These are phyloP conservation scores for Ceratocystis papillata DNA, from an alignment of 2,329 filamentous ascomycete genomes.

Conservation along the genomic window DNA sequence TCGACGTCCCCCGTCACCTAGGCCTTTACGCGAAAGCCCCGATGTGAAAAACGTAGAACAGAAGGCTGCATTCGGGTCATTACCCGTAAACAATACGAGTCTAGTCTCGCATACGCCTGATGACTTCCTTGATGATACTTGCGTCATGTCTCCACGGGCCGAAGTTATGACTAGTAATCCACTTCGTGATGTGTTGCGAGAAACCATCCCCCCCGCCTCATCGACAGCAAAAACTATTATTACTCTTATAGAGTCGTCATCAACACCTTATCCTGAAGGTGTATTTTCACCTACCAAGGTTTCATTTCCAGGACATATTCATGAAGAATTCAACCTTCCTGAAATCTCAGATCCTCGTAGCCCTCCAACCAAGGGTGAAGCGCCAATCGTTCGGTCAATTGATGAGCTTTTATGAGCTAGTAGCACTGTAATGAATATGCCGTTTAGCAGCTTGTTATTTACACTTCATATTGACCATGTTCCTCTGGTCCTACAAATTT, in stretches of 20 bases:
- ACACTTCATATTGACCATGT: no score
- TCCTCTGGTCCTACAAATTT: no score
- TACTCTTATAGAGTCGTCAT: conserved; percentile 43
- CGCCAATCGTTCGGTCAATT: conserved; percentile 66
- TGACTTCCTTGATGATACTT: conserved; percentile 38
- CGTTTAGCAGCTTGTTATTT: neutral
- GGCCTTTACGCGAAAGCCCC: conserved; percentile 29
- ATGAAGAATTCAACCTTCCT: conserved; percentile 40
- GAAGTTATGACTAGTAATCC: conserved; percentile 63
- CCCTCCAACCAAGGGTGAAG: conserved; percentile 61
- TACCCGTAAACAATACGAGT: neutral
- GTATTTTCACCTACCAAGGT: conserved; percentile 45
- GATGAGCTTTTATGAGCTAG: conserved; percentile 50
- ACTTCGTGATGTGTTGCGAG: conserved; percentile 37
- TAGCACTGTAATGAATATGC: neutral
- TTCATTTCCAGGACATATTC: conserved; percentile 45
- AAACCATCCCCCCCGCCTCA: neutral
- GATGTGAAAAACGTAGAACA: neutral
- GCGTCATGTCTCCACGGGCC: conserved; percentile 59
- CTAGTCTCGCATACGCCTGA: neutral
- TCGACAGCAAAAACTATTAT: conserved; percentile 34
- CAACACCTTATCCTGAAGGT: conserved; percentile 40
- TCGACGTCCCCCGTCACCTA: conserved; percentile 39
- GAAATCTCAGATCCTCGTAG: conserved; percentile 57
- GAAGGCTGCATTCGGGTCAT: neutral